Base-by-base conservation (phyloP, 2,329 filamentous ascomycete genomes). In the Coniochaeta hoffmannii region DNA sequence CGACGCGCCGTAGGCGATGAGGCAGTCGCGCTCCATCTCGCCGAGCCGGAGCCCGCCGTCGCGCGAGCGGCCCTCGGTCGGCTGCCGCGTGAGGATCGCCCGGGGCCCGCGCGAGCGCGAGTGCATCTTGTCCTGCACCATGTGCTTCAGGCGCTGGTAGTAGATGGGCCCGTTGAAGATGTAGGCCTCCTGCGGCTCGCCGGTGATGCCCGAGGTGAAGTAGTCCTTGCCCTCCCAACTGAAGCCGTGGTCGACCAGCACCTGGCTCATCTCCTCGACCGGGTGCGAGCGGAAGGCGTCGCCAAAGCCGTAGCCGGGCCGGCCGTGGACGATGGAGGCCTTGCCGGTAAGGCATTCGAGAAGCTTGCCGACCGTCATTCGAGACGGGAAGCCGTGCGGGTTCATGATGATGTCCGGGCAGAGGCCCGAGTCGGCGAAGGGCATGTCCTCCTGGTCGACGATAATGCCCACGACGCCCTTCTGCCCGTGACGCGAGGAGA, bases 321-420 rank as follows among this genome's bases (percentile, higher is more conserved):
- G 86, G 4, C 94, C 94, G 57, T 87, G 82, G 4, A 99, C 72
- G 1, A 99, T 86, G 12, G 92, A 90, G 0, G 94, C 94, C 72
- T 99, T 99, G 61, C 94, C 94, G 0, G 92, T 90, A 15, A 99
- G 79, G 46, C 96, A 89, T 69, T 99, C 94, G 53, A 99, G 83
- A 78, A 99, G 88, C 73, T 99, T 99, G 31, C 94, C 94, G 59
- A 99, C 94, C 54, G 94, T 99, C 94, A 99, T 99, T 71, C 94
- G 94, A 31, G 93, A 97, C 1, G 94, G 94, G 80, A 99, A 99
- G 85, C 94, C 94, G 74, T 99, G 94, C 0, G 95, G 94, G 76
- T 99, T 99, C 94, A 99, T 99, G 82, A 99, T 99, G 62, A 99
- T 97, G 71, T 99, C 94, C 0, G 94, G 94, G n/a, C 86, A 87